phyloP scores from a whole-genome alignment of 176 grass and related monocot genomes.

The Paspalum vaginatum region DNA sequence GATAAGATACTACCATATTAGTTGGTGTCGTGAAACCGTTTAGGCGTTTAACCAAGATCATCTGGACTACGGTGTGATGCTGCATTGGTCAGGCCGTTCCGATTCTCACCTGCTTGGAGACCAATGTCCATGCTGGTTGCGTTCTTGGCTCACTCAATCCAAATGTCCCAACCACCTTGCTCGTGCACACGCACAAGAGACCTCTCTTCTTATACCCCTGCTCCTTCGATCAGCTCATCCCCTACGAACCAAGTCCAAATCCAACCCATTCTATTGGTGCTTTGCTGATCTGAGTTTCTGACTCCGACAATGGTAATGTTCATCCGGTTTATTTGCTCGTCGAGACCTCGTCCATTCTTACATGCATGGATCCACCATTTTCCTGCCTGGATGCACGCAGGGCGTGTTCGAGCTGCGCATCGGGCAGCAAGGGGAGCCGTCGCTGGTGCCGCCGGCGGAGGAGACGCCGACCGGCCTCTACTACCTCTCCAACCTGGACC shows the following conservation, averaged over 20 bases:
- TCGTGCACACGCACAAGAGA: background rate
- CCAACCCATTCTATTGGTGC: background rate
- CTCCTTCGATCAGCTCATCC: background rate
- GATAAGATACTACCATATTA: background rate
- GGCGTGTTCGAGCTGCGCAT: slow-evolving; percentile 41
- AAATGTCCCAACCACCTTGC: slow-evolving; percentile 34
- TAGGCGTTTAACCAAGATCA: background rate
- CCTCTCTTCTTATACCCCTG: background rate
- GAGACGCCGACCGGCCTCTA: slow-evolving; percentile 49
- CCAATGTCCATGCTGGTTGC: slow-evolving; percentile 11
- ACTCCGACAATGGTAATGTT: slow-evolving; percentile 44
- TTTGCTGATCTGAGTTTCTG: background rate
- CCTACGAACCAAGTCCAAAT: background rate
- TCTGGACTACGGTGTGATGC: background rate
- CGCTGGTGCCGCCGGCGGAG: slow-evolving; percentile 46
- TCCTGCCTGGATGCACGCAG: background rate
- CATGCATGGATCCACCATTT: background rate
- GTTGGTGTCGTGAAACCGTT: background rate
- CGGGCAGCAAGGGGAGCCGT: slow-evolving; percentile 42
- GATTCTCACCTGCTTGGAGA: slow-evolving; percentile 43
- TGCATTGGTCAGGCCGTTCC: slow-evolving; percentile 15
- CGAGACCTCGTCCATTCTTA: background rate
- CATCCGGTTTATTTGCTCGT: background rate
- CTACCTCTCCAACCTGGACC: slow-evolving; percentile 79
- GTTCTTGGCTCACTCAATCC: slow-evolving; percentile 40